These are phyloP conservation scores for Stephanodiscus minutulus DNA, from an alignment of 108 stramenopile genomes.

Conservation along the genomic window DNA sequence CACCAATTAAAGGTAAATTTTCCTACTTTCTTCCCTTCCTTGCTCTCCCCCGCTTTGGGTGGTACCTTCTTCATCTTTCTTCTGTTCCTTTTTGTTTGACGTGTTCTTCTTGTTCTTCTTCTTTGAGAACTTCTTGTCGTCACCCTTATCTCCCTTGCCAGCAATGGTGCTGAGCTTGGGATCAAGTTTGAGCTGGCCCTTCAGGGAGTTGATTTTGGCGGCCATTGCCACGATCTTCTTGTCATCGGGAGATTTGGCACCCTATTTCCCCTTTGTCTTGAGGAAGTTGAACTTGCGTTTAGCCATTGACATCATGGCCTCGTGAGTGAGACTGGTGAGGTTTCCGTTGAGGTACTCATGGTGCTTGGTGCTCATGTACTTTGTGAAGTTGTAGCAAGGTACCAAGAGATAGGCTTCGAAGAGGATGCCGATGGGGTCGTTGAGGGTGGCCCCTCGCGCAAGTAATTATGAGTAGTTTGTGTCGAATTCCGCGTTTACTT, in stretches of 20 bases:
- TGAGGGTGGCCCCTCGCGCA: not conserved
- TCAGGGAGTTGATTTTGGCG: not conserved
- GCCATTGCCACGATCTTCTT: not conserved
- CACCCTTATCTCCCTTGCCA: not conserved
- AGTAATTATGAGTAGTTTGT: too few relatives aligned
- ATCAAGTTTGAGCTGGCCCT: not conserved
- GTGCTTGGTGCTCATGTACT: not conserved
- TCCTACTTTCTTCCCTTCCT: not conserved
- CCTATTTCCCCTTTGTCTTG: not conserved
- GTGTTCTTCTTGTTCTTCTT: not conserved
- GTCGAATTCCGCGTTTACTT: too few relatives aligned
- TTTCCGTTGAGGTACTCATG: not conserved
- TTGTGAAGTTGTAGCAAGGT: not conserved
- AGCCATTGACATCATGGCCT: not conserved
- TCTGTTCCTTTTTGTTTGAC: not conserved
- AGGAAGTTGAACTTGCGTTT: not conserved
- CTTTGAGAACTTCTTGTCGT: not conserved
- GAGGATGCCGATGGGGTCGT: not conserved
- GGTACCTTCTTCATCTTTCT: constrained; percentile 27
- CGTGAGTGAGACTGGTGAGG: not conserved
- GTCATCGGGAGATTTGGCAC: not conserved
- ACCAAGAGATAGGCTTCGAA: not conserved
- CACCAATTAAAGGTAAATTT: constrained; percentile 23
- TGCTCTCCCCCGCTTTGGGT: constrained; percentile 13
- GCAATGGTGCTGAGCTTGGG: not conserved